Evolutionary conservation across 2,329 filamentous ascomycete genomes (phyloP).

Genomic region (Ophiostoma angusticollis): DNA sequence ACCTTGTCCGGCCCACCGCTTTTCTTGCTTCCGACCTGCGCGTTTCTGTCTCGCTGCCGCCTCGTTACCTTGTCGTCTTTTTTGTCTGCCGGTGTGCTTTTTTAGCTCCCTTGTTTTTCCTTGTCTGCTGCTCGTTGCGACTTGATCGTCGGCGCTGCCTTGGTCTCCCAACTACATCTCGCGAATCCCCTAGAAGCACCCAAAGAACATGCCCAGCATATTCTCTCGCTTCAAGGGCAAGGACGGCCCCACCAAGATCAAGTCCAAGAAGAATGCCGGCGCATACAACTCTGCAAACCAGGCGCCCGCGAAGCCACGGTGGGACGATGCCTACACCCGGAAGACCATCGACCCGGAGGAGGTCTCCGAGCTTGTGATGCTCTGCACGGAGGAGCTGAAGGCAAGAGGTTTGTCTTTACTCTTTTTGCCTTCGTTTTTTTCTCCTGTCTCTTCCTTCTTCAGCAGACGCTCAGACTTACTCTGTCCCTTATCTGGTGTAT

Average conservation of each 20-base stretch:
- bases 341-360: slow-evolving; percentile 77
- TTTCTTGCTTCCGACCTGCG: slow-evolving; percentile 3
- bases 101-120: slow-evolving; percentile 1
- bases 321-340: slow-evolving; percentile 80
- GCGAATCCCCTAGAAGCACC: neutral
- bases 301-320: slow-evolving; percentile 57
- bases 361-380: slow-evolving; percentile 72
- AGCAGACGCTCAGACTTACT: no score
- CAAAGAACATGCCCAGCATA: slow-evolving; percentile 37
- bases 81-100: neutral
- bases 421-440: slow-evolving; percentile 9
- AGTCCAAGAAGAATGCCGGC: slow-evolving; percentile 52
- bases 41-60: neutral
- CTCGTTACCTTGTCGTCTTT: neutral
- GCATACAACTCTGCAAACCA: slow-evolving; percentile 36
- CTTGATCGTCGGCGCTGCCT: neutral
- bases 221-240: slow-evolving; percentile 61
- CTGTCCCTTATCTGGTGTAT: no score
- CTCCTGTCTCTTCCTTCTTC: neutral
- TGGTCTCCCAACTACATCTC: neutral
- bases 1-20: slow-evolving; percentile 8
- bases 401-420: slow-evolving; percentile 65
- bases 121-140: neutral
- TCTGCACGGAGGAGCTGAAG: slow-evolving; percentile 86
- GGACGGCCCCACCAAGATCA: slow-evolving; percentile 47